Evolutionary conservation across 306 rosid species (phyloP).

Genomic region (Carpinus fangiana): DNA sequence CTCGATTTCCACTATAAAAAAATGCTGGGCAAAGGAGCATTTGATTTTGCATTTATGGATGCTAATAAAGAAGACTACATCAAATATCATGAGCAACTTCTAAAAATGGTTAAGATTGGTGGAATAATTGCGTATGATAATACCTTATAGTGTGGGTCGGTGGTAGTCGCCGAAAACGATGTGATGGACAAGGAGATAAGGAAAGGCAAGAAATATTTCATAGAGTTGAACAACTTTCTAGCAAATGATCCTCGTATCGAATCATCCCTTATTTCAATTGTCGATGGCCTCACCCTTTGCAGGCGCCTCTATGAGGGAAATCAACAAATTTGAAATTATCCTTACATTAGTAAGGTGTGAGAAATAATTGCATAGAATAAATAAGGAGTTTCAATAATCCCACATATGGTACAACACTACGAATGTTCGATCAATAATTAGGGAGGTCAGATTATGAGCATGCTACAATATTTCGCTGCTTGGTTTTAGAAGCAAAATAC

Average conservation of each 20-base stretch:
- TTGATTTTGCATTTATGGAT: slow-evolving; percentile 63
- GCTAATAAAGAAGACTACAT: slow-evolving; percentile 39
- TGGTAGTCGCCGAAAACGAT: slow-evolving; percentile 31
- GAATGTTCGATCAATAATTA: too few species aligned
- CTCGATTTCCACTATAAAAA: neutral
- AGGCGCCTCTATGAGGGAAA: slow-evolving; percentile 25
- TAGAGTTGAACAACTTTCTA: slow-evolving; percentile 36
- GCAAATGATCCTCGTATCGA: slow-evolving; percentile 47
- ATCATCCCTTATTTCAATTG: slow-evolving; percentile 37
- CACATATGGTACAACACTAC: neutral
- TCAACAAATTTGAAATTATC: neutral
- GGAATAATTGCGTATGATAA: slow-evolving; percentile 61
- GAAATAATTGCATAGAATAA: too few species aligned
- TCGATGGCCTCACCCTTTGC: slow-evolving; percentile 58
- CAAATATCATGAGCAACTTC: slow-evolving; percentile 45
- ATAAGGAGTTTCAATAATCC: too few species aligned
- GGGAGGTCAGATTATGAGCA: too few species aligned
- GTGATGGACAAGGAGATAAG: neutral
- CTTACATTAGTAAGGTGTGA: too few species aligned
- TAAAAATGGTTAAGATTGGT: slow-evolving; percentile 53
- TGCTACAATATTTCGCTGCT: too few species aligned
- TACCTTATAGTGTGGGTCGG: slow-evolving; percentile 55
- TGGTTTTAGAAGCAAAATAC: too few species aligned
- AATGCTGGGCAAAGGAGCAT: slow-evolving; percentile 35
- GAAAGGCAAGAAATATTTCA: neutral